Percentiles rank a stretch among this genome's conserved stretches.
These are phyloP conservation scores for Petunia secreta DNA, from an alignment of 257 asterid genomes.

Conservation along the genomic window DNA sequence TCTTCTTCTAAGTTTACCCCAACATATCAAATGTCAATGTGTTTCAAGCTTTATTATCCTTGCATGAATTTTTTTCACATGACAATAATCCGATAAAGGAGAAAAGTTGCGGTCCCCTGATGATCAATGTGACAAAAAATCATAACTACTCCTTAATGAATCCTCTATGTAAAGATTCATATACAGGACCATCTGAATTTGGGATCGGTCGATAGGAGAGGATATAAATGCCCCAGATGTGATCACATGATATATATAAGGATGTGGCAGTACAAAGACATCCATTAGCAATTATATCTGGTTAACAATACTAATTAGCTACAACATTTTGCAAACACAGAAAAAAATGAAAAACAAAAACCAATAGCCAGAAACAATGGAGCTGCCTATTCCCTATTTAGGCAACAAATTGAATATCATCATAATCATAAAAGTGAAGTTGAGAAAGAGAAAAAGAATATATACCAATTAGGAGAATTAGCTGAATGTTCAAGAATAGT, in stretches of 20 bases:
- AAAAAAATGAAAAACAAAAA: not conserved
- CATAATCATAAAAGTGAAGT: not conserved
- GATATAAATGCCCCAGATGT: not conserved
- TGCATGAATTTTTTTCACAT: not conserved
- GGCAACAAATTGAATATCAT: not conserved
- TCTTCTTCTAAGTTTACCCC: not conserved
- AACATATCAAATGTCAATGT: not conserved
- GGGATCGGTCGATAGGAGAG: not conserved
- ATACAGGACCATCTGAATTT: not conserved
- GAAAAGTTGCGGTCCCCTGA: not conserved
- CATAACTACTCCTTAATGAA: not conserved
- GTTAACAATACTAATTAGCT: not conserved
- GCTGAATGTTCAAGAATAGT: slow-evolving; percentile 23
- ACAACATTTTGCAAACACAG: not conserved
- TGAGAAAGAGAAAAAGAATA: not conserved
- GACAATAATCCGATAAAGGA: not conserved
- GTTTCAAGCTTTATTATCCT: not conserved
- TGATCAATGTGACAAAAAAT: not conserved
- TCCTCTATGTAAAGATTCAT: not conserved
- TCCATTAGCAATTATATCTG: not conserved
- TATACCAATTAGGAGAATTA: slow-evolving; percentile 19
- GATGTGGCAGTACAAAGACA: not conserved
- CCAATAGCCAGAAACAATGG: not conserved
- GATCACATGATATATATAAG: not conserved
- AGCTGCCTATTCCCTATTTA: not conserved